These are phyloP conservation scores for Escovopsis sp. DNA, from an alignment of 2,329 filamentous ascomycete genomes.

Conservation along the genomic window DNA sequence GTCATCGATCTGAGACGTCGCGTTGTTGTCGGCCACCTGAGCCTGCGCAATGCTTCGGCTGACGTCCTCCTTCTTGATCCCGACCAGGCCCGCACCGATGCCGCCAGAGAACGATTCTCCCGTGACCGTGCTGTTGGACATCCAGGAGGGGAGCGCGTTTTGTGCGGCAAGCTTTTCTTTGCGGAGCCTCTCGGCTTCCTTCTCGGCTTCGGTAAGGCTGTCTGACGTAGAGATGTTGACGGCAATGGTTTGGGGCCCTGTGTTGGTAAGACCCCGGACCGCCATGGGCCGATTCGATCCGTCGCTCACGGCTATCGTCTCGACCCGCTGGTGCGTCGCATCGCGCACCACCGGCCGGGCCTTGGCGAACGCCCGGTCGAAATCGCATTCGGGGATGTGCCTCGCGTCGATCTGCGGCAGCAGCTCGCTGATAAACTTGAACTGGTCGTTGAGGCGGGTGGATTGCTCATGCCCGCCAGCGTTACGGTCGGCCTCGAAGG, in stretches of 20 bases:
- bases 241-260: conserved; percentile 52
- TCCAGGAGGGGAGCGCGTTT: conserved; percentile 58
- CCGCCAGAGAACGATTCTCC: conserved; percentile 38
- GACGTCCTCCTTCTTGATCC: conserved; percentile 29
- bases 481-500: conserved; percentile 50
- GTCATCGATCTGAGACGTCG: conserved; percentile 46
- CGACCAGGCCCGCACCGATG: conserved; percentile 7
- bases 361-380: conserved; percentile 51
- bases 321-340: conserved; percentile 48
- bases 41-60: conserved; percentile 18
- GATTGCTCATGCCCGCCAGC: conserved; percentile 59
- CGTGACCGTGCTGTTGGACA: conserved; percentile 54
- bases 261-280: conserved; percentile 53
- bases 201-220: conserved; percentile 52
- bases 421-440: conserved; percentile 63
- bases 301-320: conserved; percentile 42
- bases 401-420: conserved; percentile 64
- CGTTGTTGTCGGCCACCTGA: conserved; percentile 30
- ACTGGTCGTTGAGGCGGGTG: conserved; percentile 61
- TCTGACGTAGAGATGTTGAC: conserved; percentile 54
- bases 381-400: conserved; percentile 58
- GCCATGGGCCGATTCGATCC: conserved; percentile 44
- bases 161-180: conserved; percentile 52
- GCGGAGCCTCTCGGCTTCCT: conserved; percentile 46
- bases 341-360: conserved; percentile 52